Evolutionary conservation across 1,284 basidiomycete species (phyloP).

Genomic region (Afroboletus lepidellus): DNA sequence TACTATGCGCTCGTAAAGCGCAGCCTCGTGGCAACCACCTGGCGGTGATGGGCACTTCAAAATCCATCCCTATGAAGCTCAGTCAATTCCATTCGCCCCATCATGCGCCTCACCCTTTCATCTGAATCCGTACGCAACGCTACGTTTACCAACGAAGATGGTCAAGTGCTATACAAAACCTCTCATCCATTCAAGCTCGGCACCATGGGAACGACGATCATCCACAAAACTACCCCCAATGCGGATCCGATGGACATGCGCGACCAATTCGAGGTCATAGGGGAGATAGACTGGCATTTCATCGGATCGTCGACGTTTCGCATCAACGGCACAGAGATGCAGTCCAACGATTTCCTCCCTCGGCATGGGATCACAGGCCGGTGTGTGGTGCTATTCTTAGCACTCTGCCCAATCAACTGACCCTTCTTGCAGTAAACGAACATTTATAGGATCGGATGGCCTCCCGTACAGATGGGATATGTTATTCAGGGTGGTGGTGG

Average conservation of each 20-base stretch:
- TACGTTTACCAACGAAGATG: conserved; percentile 26
- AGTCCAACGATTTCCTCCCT: conserved; percentile 21
- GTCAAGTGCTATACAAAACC: conserved; percentile 24
- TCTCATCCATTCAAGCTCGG: conserved; percentile 26
- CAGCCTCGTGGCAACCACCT: no score
- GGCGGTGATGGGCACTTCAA: no score
- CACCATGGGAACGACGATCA: conserved; percentile 22
- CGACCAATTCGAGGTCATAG: conserved; percentile 17
- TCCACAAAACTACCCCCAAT: neutral
- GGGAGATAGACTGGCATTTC: conserved; percentile 23
- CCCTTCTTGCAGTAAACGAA: conserved; percentile 21
- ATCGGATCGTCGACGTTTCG: conserved; percentile 21
- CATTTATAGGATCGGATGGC: conserved; percentile 28
- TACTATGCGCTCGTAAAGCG: no score
- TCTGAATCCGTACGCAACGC: conserved; percentile 25
- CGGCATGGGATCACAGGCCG: conserved; percentile 18
- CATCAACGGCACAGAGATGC: conserved; percentile 16
- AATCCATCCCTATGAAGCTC: no score
- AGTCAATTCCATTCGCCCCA: no score
- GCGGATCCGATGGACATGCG: no score
- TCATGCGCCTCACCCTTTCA: conserved; percentile 29
- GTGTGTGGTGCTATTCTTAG: no score
- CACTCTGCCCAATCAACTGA: neutral
- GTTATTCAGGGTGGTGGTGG: neutral
- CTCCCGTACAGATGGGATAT: conserved; percentile 26